These are phyloP conservation scores for Candida corydali DNA, from an alignment of 805 yeast species.

Conservation along the genomic window DNA sequence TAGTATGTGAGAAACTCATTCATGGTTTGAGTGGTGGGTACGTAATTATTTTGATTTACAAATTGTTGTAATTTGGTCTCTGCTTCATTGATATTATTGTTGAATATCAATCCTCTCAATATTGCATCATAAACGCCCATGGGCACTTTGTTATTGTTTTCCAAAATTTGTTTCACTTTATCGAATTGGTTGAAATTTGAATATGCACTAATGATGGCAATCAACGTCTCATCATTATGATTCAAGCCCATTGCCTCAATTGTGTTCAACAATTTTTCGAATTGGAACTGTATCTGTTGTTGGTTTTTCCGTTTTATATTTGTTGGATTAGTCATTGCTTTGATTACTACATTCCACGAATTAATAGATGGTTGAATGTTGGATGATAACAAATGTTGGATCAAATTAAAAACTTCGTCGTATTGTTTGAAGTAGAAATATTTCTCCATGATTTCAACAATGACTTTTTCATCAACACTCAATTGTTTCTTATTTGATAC, in stretches of 20 bases:
- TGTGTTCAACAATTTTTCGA: constrained; percentile 29
- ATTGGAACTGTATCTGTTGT: constrained; percentile 12
- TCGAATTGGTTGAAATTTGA: constrained; percentile 36
- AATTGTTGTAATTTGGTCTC: constrained; percentile 37
- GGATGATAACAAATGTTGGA: constrained; percentile 44
- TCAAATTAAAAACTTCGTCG: constrained; percentile 39
- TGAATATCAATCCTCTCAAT: constrained; percentile 40
- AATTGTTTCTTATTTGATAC: constrained; percentile 15
- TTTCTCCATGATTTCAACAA: constrained; percentile 43
- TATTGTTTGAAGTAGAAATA: constrained; percentile 34
- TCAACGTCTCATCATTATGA: constrained; percentile 48
- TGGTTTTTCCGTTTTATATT: constrained; percentile 22
- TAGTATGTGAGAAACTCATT: constrained; percentile 47
- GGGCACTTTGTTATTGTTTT: constrained; percentile 19
- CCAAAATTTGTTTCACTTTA: constrained; percentile 40
- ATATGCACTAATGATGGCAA: constrained; percentile 45
- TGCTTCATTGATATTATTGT: constrained; percentile 41
- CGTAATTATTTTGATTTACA: constrained; percentile 26
- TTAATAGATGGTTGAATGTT: constrained; percentile 40
- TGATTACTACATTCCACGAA: constrained; percentile 59
- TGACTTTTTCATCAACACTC: constrained; percentile 37
- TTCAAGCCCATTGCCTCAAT: constrained; percentile 21
- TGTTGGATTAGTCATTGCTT: constrained; percentile 40
- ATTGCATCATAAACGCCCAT: constrained; percentile 39
- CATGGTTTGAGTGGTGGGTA: constrained; percentile 47